Evolutionary conservation across 768 basidiomycete genomes (phyloP), one percentile per base, ranked within the genome.

Genomic region (Gloeostereum incarnatum): DNA sequence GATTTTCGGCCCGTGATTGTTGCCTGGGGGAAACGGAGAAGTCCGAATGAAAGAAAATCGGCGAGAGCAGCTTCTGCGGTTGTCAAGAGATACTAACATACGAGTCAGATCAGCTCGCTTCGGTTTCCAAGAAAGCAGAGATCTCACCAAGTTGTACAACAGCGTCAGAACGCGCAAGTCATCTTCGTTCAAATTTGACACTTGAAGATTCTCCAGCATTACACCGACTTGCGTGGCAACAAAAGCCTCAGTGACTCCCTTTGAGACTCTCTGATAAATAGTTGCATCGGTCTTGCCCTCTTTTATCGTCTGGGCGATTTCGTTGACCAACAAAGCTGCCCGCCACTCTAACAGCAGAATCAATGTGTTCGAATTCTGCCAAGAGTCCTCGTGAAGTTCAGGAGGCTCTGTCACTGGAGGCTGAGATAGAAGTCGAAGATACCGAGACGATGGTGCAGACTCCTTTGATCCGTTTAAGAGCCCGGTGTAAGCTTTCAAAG

Each of bases 201-300:
- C 27, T 31, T 20, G 9, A 75, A 47, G 4, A 45, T 49, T n/a
- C 1, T 55, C 46, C 16, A 79, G 61, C 45, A 77, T 68, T 18
- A 63, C 61, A 9, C 63, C 65, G 2, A 83, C 70, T 46, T 69
- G 68, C 3, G 50, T 57, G 1, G 73, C 82, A 4, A 86, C 63
- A 42, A 81, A 85, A 0, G 82, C 79, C 40, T 87, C 83, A 0
- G 74, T 73, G 3, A 81, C 66, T 0, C 77, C 83, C 42, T 65
- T 72, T 1, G 79, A 66, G 0, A 81, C 69, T 9, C 78, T 65
- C 27, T 73, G 73, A 38, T 71, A 68, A 3, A 65, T 65, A 37
- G 66, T 72, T 0, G 79, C 68, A 50, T 86, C 81, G 0, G 59
- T 47, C n/a, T n/a, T n/a, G n/a, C n/a, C n/a, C n/a, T 63, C 60